phyloP scores from a whole-genome alignment of 768 basidiomycete species.

The Rhizopogon salebrosus region DNA sequence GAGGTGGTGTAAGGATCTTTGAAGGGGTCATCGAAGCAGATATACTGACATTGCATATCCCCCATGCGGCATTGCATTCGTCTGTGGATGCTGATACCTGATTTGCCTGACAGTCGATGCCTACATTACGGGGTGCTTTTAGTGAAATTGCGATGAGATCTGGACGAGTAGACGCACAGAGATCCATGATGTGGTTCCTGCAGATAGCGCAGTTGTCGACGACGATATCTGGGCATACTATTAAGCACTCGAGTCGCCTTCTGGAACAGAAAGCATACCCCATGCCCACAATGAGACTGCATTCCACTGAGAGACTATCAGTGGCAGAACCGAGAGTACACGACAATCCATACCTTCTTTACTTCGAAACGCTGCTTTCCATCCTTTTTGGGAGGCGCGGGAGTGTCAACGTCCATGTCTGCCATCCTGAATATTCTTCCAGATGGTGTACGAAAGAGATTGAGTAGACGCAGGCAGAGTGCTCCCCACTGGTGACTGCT shows the following conservation, averaged over 20 bases:
- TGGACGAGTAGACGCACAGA: conserved; percentile 57
- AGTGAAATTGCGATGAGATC: neutral
- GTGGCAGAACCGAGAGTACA: conserved; percentile 1
- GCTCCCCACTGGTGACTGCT: too few species aligned
- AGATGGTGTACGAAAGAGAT: too few species aligned
- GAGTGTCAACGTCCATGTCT: conserved; percentile 68
- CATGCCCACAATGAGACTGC: conserved; percentile 98
- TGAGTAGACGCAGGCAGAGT: too few species aligned
- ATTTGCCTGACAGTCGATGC: conserved; percentile 99
- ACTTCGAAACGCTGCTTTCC: conserved; percentile 90
- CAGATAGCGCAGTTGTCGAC: conserved; percentile 99
- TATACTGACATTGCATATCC: conserved; percentile 83
- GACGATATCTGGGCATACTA: conserved; percentile 70
- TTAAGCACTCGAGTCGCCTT: neutral
- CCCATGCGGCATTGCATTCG: conserved; percentile 98
- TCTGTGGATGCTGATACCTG: conserved; percentile 96
- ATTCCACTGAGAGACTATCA: conserved; percentile 71
- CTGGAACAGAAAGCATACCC: conserved; percentile 49
- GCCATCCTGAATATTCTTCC: conserved; percentile 33
- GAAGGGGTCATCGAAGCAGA: neutral
- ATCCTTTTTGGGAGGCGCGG: conserved; percentile 36
- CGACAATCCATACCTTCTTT: conserved; percentile 73
- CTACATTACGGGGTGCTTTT: conserved; percentile 36
- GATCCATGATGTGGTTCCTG: conserved; percentile 99
- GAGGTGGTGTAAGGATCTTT: neutral